These are phyloP conservation scores for Puccinia hordei DNA, from an alignment of 1,284 basidiomycete genomes.

Conservation along the genomic window DNA sequence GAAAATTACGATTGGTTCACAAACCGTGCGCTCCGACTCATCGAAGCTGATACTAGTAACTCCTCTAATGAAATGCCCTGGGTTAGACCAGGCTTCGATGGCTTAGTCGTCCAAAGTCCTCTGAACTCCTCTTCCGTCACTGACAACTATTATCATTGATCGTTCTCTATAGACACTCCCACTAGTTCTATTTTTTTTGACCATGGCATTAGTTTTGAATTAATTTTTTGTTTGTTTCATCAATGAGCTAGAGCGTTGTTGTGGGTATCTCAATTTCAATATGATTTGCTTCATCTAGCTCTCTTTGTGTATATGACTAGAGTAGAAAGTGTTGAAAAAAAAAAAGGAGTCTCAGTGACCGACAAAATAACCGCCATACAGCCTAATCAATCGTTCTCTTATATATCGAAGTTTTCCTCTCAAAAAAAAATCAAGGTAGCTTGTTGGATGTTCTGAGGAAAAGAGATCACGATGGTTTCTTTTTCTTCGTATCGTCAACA, in stretches of 20 bases:
- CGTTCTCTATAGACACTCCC: neutral
- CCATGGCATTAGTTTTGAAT: too few relatives aligned
- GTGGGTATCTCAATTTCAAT: too few relatives aligned
- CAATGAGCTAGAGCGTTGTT: too few relatives aligned
- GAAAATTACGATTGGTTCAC: conserved; percentile 31
- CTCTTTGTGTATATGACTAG: too few relatives aligned
- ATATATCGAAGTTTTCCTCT: too few relatives aligned
- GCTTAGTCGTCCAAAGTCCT: conserved; percentile 12
- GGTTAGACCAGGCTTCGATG: conserved; percentile 32
- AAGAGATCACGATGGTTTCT: conserved; percentile 39
- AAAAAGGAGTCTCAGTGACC: too few relatives aligned
- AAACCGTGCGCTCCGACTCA: neutral
- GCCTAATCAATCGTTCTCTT: too few relatives aligned
- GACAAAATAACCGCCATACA: too few relatives aligned
- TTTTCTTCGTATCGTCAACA: conserved; percentile 50
- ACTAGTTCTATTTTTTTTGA: neutral
- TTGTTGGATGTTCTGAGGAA: neutral
- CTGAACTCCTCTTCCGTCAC: neutral
- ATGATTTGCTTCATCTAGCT: too few relatives aligned
- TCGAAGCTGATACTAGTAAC: neutral
- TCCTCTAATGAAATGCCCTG: neutral
- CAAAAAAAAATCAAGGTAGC: too few relatives aligned
- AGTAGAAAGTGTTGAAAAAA: too few relatives aligned
- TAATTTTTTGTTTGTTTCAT: too few relatives aligned
- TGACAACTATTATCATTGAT: neutral